Evolutionary conservation across 2,329 filamentous ascomycete species (phyloP).

Genomic region (Pseudogymnoascus sp.): DNA sequence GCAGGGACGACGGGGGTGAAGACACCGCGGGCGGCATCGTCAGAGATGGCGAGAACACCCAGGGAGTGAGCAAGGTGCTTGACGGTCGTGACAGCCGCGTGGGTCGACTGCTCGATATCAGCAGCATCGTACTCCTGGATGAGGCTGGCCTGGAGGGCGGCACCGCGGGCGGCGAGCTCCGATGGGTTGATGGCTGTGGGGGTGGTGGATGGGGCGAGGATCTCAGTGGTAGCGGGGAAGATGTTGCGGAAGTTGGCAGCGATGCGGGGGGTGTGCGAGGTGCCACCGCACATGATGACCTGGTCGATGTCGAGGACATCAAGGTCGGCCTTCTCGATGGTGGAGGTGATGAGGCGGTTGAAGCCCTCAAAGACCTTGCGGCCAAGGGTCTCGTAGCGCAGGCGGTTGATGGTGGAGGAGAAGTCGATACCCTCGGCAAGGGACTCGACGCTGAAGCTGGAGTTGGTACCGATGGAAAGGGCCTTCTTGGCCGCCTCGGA

Average conservation of each 20-base stretch:
- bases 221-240: constrained; percentile 70
- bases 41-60: constrained; percentile 64
- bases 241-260: constrained; percentile 68
- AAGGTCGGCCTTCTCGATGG: constrained; percentile 82
- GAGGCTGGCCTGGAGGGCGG: constrained; percentile 88
- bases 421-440: constrained; percentile 86
- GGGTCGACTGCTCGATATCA: constrained; percentile 92
- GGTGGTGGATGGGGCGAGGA: constrained; percentile 76
- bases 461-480: constrained; percentile 78
- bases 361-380: constrained; percentile 84
- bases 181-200: constrained; percentile 81
- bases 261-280: constrained; percentile 88
- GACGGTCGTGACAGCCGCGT: constrained; percentile 88
- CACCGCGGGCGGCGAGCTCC: constrained; percentile 79
- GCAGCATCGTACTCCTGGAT: constrained; percentile 90
- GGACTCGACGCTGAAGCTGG: constrained; percentile 87
- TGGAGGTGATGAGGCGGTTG: constrained; percentile 73
- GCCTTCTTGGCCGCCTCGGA: constrained; percentile 87
- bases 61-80: constrained; percentile 85
- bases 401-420: constrained; percentile 81
- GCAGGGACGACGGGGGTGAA: constrained; percentile 76
- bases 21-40: constrained; percentile 50
- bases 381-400: constrained; percentile 83
- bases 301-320: constrained; percentile 91
- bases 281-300: constrained; percentile 86